A percentile compares a stretch with the other conserved stretches of the same genome.
These are phyloP conservation scores for Waltergamsia citrina DNA, from an alignment of 2,329 filamentous ascomycete genomes.

Conservation along the genomic window DNA sequence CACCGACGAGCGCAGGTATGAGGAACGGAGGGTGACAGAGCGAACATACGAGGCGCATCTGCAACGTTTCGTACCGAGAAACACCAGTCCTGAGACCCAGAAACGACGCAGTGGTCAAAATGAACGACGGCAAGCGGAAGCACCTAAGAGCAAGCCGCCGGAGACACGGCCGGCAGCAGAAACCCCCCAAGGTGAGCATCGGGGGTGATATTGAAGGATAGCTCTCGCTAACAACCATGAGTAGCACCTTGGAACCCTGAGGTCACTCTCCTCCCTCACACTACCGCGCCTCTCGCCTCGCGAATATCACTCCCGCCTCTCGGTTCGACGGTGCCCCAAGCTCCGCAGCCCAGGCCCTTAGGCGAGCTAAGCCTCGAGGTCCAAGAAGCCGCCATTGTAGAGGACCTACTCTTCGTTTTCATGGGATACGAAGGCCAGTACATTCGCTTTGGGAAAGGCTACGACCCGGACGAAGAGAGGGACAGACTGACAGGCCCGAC, in stretches of 20 bases:
- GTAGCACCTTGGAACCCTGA: constrained; percentile 66
- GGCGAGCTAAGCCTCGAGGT: constrained; percentile 64
- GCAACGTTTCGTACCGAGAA: constrained; percentile 51
- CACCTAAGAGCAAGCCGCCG: constrained; percentile 28
- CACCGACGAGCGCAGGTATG: constrained; percentile 31
- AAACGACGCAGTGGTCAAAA: constrained; percentile 6
- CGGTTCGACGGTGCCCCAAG: constrained; percentile 62
- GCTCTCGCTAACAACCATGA: background rate
- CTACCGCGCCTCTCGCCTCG: constrained; percentile 62
- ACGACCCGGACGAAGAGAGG: constrained; percentile 77
- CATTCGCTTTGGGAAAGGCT: constrained; percentile 74
- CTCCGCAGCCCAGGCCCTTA: constrained; percentile 62
- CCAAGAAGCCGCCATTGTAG: constrained; percentile 80
- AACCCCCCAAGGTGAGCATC: constrained; percentile 35
- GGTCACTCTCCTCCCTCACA: constrained; percentile 60
- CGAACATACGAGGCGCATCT: constrained; percentile 47
- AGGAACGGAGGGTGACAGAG: constrained; percentile 47
- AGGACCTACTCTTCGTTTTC: constrained; percentile 88
- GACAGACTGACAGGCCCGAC: constrained; percentile 75
- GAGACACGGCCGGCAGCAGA: constrained; percentile 37
- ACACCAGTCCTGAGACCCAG: constrained; percentile 31
- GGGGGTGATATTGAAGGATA: background rate
- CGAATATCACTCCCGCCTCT: constrained; percentile 58
- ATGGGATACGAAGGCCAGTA: constrained; percentile 99
- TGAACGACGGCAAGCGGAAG: constrained; percentile 26